Percentiles rank a stretch among this genome's conserved stretches.
These are phyloP conservation scores for Danielia reshetovae DNA, from an alignment of 805 yeast species.

Conservation along the genomic window DNA sequence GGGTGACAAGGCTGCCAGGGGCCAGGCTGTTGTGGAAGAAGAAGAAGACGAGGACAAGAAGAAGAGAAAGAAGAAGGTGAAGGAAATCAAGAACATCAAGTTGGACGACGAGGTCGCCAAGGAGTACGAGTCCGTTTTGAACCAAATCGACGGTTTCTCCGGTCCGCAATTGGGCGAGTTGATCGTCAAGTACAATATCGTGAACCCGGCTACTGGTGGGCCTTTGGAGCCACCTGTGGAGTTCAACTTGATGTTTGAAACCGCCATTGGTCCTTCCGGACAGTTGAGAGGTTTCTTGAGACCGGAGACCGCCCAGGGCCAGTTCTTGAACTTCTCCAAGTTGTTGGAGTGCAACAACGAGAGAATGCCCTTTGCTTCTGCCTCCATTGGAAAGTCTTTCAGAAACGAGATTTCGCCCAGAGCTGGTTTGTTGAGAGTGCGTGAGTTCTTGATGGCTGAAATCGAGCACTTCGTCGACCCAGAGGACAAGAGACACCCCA, in stretches of 20 bases:
- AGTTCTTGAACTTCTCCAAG: slow-evolving; percentile 91
- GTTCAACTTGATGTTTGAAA: slow-evolving; percentile 98
- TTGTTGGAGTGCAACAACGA: slow-evolving; percentile 91
- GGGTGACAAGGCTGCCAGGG: slow-evolving; percentile 97
- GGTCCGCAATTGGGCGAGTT: slow-evolving; percentile 90
- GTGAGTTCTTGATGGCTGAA: slow-evolving; percentile 99
- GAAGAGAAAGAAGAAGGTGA: slow-evolving; percentile 75
- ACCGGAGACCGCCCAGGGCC: slow-evolving; percentile 99
- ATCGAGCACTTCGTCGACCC: slow-evolving; percentile 99
- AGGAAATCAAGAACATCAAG: slow-evolving; percentile 87
- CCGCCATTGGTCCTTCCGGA: slow-evolving; percentile 99
- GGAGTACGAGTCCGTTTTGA: slow-evolving; percentile 84
- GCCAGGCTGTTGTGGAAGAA: slow-evolving; percentile 50
- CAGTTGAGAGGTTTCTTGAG: slow-evolving; percentile 91
- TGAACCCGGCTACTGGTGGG: slow-evolving; percentile 88
- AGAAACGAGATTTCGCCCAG: slow-evolving; percentile 99
- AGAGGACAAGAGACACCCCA: slow-evolving; percentile 72
- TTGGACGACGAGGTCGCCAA: slow-evolving; percentile 74
- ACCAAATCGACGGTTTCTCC: slow-evolving; percentile 92
- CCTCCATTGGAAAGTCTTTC: slow-evolving; percentile 97
- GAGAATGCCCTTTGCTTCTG: slow-evolving; percentile 99
- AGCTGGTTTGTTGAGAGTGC: slow-evolving; percentile 94
- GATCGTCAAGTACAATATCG: slow-evolving; percentile 76
- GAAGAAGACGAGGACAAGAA: slow-evolving; percentile 64
- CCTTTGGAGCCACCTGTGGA: slow-evolving; percentile 85